Evolutionary conservation across 805 yeast species (phyloP).

Genomic region (Kluyveromyces wickerhamii): DNA sequence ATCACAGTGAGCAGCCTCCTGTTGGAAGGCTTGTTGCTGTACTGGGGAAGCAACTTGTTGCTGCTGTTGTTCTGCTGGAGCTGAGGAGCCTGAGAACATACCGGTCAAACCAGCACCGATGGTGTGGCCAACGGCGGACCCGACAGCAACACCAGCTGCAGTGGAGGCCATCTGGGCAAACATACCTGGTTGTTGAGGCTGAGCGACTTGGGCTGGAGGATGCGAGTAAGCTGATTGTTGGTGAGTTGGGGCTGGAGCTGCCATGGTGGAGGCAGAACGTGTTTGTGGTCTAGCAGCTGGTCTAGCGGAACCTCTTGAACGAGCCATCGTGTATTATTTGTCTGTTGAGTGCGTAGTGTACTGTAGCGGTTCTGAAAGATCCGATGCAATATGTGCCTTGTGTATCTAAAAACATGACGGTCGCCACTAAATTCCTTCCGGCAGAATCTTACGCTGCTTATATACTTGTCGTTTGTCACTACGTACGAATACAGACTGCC

Average conservation of each 20-base stretch:
- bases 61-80: constrained; percentile 39
- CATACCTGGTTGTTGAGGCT: constrained; percentile 68
- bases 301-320: constrained; percentile 40
- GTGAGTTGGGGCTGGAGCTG: constrained; percentile 48
- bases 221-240: constrained; percentile 36
- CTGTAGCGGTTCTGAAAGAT: too few species aligned
- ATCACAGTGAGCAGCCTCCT: constrained; percentile 63
- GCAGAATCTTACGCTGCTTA: too few species aligned
- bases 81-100: constrained; percentile 73
- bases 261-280: constrained; percentile 73
- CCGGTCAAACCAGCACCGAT: constrained; percentile 89
- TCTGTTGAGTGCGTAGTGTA: too few species aligned
- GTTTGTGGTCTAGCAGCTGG: constrained; percentile 42
- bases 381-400: too few species aligned
- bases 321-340: constrained; percentile 31
- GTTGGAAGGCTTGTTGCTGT: constrained; percentile 28
- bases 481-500: too few species aligned
- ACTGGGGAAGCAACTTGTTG: constrained; percentile 31
- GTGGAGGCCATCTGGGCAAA: constrained; percentile 97
- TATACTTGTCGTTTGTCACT: too few species aligned
- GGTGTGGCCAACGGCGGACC: constrained; percentile 95
- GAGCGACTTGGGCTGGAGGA: constrained; percentile 39
- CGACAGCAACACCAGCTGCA: constrained; percentile 99
- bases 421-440: too few species aligned
- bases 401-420: too few species aligned